phyloP scores from a whole-genome alignment of 2,329 filamentous ascomycete genomes.

The Hypoxylon sp. region DNA sequence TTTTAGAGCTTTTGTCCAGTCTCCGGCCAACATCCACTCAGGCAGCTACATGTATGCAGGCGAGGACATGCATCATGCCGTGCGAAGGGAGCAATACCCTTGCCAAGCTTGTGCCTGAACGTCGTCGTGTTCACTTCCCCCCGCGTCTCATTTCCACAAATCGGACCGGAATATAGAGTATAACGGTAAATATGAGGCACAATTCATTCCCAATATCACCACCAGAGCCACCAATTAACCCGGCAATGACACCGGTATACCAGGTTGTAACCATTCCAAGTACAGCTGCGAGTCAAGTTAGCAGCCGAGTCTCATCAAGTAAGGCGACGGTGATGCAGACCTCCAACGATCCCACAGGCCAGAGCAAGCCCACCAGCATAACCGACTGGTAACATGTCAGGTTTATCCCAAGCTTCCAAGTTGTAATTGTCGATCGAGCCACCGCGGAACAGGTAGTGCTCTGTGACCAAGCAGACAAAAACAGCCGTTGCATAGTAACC shows the following conservation, averaged over 20 bases:
- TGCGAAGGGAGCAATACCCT: conserved; percentile 13
- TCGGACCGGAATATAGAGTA: conserved; percentile 57
- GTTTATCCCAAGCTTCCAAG: conserved; percentile 58
- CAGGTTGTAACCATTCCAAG: conserved; percentile 68
- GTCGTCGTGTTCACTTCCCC: conserved; percentile 46
- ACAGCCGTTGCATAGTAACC: conserved; percentile 62
- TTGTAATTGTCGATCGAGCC: conserved; percentile 55
- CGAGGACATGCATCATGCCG: conserved; percentile 10
- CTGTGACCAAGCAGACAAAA: conserved; percentile 56
- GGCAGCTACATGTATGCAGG: conserved; percentile 15
- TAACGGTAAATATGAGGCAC: conserved; percentile 57
- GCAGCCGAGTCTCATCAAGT: conserved; percentile 4
- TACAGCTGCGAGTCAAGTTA: conserved; percentile 43
- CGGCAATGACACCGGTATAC: conserved; percentile 59
- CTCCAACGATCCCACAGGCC: conserved; percentile 54
- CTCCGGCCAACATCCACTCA: conserved; percentile 8
- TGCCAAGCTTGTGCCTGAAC: conserved; percentile 18
- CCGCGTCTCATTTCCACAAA: conserved; percentile 58
- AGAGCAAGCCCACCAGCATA: conserved; percentile 55
- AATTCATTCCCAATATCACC: conserved; percentile 63
- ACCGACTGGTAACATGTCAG: conserved; percentile 53
- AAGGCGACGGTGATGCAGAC: conserved; percentile 35
- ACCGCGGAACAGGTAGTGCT: conserved; percentile 58
- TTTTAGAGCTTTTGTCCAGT: conserved; percentile 15
- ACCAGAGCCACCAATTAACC: conserved; percentile 52